Percentiles rank a stretch among this genome's conserved stretches.
phyloP scores from a whole-genome alignment of 1,139 yeast genomes.

The Suhomyces chickasaworum region DNA sequence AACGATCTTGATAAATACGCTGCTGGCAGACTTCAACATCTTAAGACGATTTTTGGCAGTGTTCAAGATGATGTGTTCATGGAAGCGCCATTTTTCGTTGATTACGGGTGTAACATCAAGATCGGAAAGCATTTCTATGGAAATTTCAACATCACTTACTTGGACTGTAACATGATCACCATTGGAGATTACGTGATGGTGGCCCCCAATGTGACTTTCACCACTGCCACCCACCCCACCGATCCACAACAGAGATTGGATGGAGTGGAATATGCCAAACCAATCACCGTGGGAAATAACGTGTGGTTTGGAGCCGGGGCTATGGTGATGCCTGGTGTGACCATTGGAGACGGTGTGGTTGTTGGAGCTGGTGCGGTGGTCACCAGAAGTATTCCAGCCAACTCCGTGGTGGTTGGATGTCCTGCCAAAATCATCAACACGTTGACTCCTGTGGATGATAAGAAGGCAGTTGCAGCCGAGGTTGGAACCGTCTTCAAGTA shows the following conservation, averaged over 20 bases:
- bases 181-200: slow-evolving; percentile 61
- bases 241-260: slow-evolving; percentile 49
- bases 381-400: slow-evolving; percentile 53
- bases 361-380: slow-evolving; percentile 73
- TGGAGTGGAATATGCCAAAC: slow-evolving; percentile 54
- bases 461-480: slow-evolving; percentile 11
- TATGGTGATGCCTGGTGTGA: slow-evolving; percentile 63
- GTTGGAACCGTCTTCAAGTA: slow-evolving; percentile 10
- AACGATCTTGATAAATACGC: slow-evolving; percentile 28
- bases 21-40: slow-evolving; percentile 38
- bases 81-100: slow-evolving; percentile 59
- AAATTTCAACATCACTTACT: slow-evolving; percentile 55
- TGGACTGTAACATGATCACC: slow-evolving; percentile 63
- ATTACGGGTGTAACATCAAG: slow-evolving; percentile 57
- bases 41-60: slow-evolving; percentile 48
- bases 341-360: slow-evolving; percentile 62
- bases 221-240: slow-evolving; percentile 65
- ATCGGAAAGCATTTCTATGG: slow-evolving; percentile 55
- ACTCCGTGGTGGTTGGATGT: slow-evolving; percentile 57
- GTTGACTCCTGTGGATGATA: slow-evolving; percentile 14
- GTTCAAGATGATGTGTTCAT: slow-evolving; percentile 40
- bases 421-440: slow-evolving; percentile 56
- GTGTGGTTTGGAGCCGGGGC: slow-evolving; percentile 68
- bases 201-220: slow-evolving; percentile 64
- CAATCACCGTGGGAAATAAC: slow-evolving; percentile 60